A percentile compares a stretch with the other conserved stretches of the same genome.
Conservation (phyloP, 1,284 basidiomycete species). For the Marasmius tenuissimus region DNA sequence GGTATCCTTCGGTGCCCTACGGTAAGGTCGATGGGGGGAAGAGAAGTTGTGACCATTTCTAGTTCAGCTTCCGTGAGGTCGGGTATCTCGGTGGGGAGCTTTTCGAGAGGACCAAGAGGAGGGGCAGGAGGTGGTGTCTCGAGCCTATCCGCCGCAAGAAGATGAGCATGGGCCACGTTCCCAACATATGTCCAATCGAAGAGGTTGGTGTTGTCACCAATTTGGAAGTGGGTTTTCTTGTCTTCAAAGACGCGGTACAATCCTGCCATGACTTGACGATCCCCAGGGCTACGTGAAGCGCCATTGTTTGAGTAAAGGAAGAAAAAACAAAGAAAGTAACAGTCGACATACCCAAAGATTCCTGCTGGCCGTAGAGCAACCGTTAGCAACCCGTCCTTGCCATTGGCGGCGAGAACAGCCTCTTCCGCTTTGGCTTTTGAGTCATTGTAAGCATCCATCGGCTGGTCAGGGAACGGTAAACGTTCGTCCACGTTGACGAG, state of each 20-base stretch:
- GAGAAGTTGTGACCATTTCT: constrained; percentile 52
- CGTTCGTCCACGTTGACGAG: constrained; percentile 92
- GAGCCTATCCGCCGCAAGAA: constrained; percentile 91
- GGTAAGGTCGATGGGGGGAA: constrained; percentile 66
- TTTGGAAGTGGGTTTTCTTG: constrained; percentile 89
- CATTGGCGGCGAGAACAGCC: constrained; percentile 85
- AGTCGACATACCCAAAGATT: constrained; percentile 81
- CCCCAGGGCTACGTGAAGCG: constrained; percentile 70
- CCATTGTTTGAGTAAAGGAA: constrained; percentile 3
- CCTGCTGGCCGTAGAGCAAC: constrained; percentile 93
- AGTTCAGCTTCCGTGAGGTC: constrained; percentile 41
- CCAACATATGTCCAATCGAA: constrained; percentile 99
- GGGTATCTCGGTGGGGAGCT: constrained; percentile 36
- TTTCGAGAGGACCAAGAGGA: constrained; percentile 33
- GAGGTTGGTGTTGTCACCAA: constrained; percentile 92
- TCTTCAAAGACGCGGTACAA: constrained; percentile 81
- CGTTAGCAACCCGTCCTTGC: constrained; percentile 79
- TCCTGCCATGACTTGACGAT: constrained; percentile 85
- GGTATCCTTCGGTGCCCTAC: constrained; percentile 66
- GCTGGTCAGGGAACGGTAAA: constrained; percentile 69
- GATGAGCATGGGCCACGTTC: constrained; percentile 93
- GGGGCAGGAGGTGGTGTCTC: constrained; percentile 41
- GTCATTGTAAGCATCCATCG: constrained; percentile 93
- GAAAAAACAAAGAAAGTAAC: constrained; percentile 2
- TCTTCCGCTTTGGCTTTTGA: constrained; percentile 94